phyloP scores from a whole-genome alignment of 148 eudicot species.

The Spergularia marina region DNA sequence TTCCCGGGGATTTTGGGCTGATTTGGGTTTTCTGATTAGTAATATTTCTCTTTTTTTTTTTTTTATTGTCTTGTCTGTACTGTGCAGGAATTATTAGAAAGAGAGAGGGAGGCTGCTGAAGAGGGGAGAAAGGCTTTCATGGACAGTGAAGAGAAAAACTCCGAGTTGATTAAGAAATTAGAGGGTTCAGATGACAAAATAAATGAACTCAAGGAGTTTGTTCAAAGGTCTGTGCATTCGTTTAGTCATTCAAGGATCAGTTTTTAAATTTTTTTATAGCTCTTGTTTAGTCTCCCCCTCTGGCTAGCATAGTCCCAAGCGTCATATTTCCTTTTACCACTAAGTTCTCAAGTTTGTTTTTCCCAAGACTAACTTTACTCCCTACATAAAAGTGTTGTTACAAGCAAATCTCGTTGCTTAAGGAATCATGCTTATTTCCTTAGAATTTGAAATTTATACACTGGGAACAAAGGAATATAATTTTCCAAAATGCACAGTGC shows the following conservation, averaged over 20 bases:
- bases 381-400: not conserved
- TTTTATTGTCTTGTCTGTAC: not conserved
- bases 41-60: too few species aligned
- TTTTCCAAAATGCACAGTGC: not conserved
- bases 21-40: not conserved
- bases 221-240: slow-evolving; percentile 64
- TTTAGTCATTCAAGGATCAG: not conserved
- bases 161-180: slow-evolving; percentile 57
- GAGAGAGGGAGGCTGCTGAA: slow-evolving; percentile 62
- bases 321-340: not conserved
- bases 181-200: slow-evolving; percentile 73
- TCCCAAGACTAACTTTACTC: not conserved
- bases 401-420: not conserved
- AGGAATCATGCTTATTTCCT: too few species aligned
- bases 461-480: too few species aligned
- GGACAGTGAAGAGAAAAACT: slow-evolving; percentile 56
- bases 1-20: not conserved
- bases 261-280: not conserved
- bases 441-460: not conserved
- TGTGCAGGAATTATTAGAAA: slow-evolving; percentile 49
- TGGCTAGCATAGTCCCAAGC: not conserved
- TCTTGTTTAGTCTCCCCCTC: not conserved
- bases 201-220: slow-evolving; percentile 71
- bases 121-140: slow-evolving; percentile 48
- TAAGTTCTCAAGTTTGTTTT: not conserved